phyloP scores from a whole-genome alignment of 345 rosid species.

The Draba incana region DNA sequence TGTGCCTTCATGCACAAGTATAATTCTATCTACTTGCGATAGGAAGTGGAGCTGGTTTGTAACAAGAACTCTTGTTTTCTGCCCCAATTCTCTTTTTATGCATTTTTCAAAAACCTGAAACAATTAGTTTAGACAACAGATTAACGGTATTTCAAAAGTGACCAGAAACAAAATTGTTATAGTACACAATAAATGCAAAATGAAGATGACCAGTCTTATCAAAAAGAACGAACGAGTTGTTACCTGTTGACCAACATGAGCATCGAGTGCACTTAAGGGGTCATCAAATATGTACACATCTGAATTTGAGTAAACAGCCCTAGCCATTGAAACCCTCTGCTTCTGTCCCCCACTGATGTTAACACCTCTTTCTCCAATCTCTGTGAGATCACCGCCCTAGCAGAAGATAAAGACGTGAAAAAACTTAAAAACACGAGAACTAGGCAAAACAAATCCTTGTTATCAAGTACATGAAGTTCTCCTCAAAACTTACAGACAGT shows the following conservation, averaged over 20 bases:
- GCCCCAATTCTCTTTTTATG: conserved; percentile 75
- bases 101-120: conserved; percentile 96
- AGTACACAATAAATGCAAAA: conserved; percentile 5
- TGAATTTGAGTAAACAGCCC: conserved; percentile 70
- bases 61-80: conserved; percentile 95
- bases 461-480: conserved; percentile 13
- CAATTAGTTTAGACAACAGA: conserved; percentile 4
- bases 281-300: conserved; percentile 80
- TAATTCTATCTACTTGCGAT: conserved; percentile 90
- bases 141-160: not conserved
- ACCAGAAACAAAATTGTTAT: not conserved
- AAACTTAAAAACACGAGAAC: conserved; percentile 30
- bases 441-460: conserved; percentile 16
- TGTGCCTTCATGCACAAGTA: conserved; percentile 91
- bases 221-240: conserved; percentile 10
- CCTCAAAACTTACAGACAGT: conserved; percentile 42
- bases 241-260: conserved; percentile 97
- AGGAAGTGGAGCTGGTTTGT: conserved; percentile 99
- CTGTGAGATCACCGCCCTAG: conserved; percentile 63
- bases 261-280: conserved; percentile 82
- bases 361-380: conserved; percentile 89
- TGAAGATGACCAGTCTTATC: conserved; percentile 1
- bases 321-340: conserved; percentile 81
- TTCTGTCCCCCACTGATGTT: conserved; percentile 93
- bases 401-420: conserved; percentile 40